Base-by-base conservation (phyloP, 805 yeast species). In the Komagataella mondaviorum region DNA sequence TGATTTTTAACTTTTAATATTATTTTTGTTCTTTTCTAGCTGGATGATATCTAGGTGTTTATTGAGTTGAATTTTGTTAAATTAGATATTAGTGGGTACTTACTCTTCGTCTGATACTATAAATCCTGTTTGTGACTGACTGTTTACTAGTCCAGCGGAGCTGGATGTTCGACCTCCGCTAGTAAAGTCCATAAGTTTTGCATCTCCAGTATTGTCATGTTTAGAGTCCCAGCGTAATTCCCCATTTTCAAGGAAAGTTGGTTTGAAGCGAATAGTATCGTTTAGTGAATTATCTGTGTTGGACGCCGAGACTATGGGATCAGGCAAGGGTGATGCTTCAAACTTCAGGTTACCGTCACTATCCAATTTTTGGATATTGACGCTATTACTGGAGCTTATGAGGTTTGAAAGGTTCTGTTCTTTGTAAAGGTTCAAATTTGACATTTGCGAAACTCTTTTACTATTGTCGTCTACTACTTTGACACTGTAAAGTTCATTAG, bases 401-500 rank as follows among this genome's bases (percentile, higher is more conserved):
- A 44, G 12, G 46, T n/a, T 44, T 7, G 23, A 23, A 18, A 64
- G 51, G 57, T 60, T 45, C 56, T 57, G 52, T 57, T 60, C 51
- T 66, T 62, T 18, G 61, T 55, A 54, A 20, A 48, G 56, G 50
- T 60, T 53, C 52, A 63, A 47, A 17, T 64, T 59, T 6, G 67
- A 60, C 47, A 62, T 43, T 54, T 66, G 71, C 44, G 69, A 62
- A 50, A 59, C 59, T 54, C 73, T 71, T 44, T 68, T 67, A 23
- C 73, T 60, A 44, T 64, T 64, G 54, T 82, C 85, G 44, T 83
- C 85, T 2, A 85, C 88, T 46, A 88, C 71, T 59, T 88, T 76
- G 44, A 89, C 88, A 4, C 87, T 84, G 60, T 88, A 75, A 48
- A 89, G 74, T 62, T 88, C 91, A 49, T 83, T 87, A 1, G 96